These are phyloP conservation scores for Theileria annulata DNA, from an alignment of 169 alveolate species.

Conservation along the genomic window DNA sequence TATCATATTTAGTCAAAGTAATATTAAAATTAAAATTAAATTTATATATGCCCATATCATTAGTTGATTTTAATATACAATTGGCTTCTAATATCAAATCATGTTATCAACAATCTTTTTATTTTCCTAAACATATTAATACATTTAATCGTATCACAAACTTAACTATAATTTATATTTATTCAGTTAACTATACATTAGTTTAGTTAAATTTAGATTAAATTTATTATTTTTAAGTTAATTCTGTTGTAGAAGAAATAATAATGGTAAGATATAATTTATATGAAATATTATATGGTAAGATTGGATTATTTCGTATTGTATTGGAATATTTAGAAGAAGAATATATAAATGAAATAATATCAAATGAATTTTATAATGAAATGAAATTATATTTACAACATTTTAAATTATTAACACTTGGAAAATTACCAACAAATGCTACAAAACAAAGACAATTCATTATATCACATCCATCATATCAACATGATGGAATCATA, in stretches of 20 bases:
- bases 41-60: conserved; percentile 90
- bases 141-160: conserved; percentile 58
- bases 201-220: too few relatives aligned
- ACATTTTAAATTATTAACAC: conserved; percentile 76
- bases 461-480: conserved; percentile 83
- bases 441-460: conserved; percentile 86
- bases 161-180: too few relatives aligned
- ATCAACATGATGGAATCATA: conserved; percentile 83
- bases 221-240: too few relatives aligned
- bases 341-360: conserved; percentile 39
- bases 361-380: conserved; percentile 41
- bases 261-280: conserved; percentile 42
- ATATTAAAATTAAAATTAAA: conserved; percentile 79
- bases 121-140: conserved; percentile 72
- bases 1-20: conserved; percentile 75
- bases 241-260: too few relatives aligned
- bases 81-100: conserved; percentile 85
- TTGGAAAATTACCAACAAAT: conserved; percentile 86
- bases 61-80: conserved; percentile 88
- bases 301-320: conserved; percentile 70
- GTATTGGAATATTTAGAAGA: conserved; percentile 56
- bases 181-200: background rate
- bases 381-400: conserved; percentile 63
- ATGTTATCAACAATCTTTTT: conserved; percentile 80
- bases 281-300: conserved; percentile 77